Evolutionary conservation across 352 stramenopile genomes (phyloP).

Genomic region (Phytophthora cryptogea): DNA sequence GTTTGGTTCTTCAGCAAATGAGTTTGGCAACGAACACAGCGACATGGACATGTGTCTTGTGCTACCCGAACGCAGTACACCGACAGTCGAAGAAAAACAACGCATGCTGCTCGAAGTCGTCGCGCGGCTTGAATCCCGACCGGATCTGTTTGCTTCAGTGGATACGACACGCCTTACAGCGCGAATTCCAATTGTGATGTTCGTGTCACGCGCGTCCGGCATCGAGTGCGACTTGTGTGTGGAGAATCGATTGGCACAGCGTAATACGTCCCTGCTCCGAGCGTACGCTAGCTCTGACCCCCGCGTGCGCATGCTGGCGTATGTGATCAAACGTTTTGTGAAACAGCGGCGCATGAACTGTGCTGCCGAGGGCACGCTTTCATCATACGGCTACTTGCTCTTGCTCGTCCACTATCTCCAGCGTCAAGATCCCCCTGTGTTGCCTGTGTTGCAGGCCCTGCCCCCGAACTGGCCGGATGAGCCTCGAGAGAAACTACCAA

Average conservation of each 20-base stretch:
- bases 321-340: conserved; percentile 83
- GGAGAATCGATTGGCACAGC: conserved; percentile 96
- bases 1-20: conserved; percentile 97
- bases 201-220: conserved; percentile 81
- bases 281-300: conserved; percentile 89
- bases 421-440: conserved; percentile 62
- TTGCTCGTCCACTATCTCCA: conserved; percentile 88
- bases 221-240: conserved; percentile 89
- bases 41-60: conserved; percentile 96
- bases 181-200: conserved; percentile 98
- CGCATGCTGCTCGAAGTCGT: conserved; percentile 69
- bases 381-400: conserved; percentile 85
- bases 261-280: conserved; percentile 96
- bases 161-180: conserved; percentile 90
- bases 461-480: conserved; percentile 55
- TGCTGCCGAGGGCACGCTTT: conserved; percentile 78
- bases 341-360: conserved; percentile 87
- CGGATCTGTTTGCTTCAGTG: conserved; percentile 69
- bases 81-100: conserved; percentile 68
- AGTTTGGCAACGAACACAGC: conserved; percentile 93
- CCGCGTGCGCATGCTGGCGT: conserved; percentile 80
- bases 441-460: conserved; percentile 78
- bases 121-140: conserved; percentile 50
- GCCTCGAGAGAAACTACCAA: conserved; percentile 46
- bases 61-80: conserved; percentile 31